Evolutionary conservation across 2,329 filamentous ascomycete species (phyloP).

Genomic region (Trichoderma arundinaceum): DNA sequence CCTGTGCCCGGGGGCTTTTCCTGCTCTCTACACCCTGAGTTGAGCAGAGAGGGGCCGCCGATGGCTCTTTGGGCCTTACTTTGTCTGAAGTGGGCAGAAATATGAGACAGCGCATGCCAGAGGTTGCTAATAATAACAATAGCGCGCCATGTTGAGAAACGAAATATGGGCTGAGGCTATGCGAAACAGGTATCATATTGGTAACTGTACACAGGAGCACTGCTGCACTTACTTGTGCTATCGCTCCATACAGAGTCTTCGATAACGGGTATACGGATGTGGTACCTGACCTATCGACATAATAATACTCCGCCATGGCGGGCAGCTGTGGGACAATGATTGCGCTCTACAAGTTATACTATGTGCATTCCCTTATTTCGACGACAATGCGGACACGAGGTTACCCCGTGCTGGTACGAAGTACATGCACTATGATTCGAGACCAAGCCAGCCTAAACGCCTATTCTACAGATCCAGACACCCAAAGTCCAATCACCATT

Average conservation of each 20-base stretch:
- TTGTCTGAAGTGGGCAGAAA: not conserved
- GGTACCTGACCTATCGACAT: no score
- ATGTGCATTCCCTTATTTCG: no score
- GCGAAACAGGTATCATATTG: not conserved
- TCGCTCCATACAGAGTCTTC: not conserved
- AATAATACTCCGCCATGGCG: no score
- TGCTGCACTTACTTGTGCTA: not conserved
- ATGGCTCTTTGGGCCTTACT: not conserved
- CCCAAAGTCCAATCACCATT: no score
- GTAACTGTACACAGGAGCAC: not conserved
- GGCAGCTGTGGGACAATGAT: not conserved
- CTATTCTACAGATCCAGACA: no score
- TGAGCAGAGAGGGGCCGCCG: no score
- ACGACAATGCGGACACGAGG: not conserved
- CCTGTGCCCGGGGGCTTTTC: not conserved
- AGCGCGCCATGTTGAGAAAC: conserved; percentile 4
- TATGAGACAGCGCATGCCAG: conserved; percentile 16
- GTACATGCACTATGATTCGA: no score
- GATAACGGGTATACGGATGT: no score
- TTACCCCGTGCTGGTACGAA: not conserved
- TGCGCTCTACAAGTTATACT: not conserved
- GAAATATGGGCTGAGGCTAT: not conserved
- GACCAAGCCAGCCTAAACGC: not conserved
- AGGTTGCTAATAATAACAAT: conserved; percentile 11
- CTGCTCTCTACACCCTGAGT: not conserved